These are phyloP conservation scores for Candida buenavistaensis DNA, from an alignment of 1,139 yeast species.

Conservation along the genomic window DNA sequence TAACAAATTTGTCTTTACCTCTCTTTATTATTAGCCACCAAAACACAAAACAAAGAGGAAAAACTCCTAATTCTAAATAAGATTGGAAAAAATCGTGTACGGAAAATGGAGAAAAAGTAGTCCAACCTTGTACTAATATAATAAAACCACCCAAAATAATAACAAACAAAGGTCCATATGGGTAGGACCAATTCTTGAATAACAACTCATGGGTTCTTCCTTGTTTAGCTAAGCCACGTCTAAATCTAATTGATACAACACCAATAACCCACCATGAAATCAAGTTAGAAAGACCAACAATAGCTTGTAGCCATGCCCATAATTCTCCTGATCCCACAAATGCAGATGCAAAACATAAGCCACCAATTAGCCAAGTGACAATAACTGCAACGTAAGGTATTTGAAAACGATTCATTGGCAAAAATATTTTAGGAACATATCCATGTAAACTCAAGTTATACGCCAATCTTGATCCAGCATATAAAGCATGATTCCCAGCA, in stretches of 20 bases:
- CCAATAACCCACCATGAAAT: slow-evolving; percentile 46
- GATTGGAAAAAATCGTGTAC: slow-evolving; percentile 34
- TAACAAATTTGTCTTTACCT: slow-evolving; percentile 48
- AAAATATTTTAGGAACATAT: slow-evolving; percentile 37
- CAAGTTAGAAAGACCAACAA: slow-evolving; percentile 46
- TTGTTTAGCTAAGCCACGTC: slow-evolving; percentile 38
- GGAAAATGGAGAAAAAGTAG: slow-evolving; percentile 53
- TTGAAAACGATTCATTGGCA: slow-evolving; percentile 33
- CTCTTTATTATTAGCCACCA: slow-evolving; percentile 53
- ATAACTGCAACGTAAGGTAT: slow-evolving; percentile 43
- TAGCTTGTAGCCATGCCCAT: slow-evolving; percentile 46
- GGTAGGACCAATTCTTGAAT: slow-evolving; percentile 43
- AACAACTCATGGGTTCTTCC: slow-evolving; percentile 36
- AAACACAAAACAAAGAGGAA: slow-evolving; percentile 33
- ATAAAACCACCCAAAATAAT: slow-evolving; percentile 35
- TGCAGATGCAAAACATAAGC: slow-evolving; percentile 44
- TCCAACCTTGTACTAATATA: slow-evolving; percentile 48
- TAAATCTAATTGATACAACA: slow-evolving; percentile 38
- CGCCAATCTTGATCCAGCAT: slow-evolving; percentile 45
- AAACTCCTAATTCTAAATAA: slow-evolving; percentile 39
- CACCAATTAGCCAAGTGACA: slow-evolving; percentile 43
- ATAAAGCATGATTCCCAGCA: slow-evolving; percentile 48
- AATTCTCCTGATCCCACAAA: slow-evolving; percentile 45
- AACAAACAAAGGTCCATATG: slow-evolving; percentile 43
- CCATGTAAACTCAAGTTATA: slow-evolving; percentile 43